phyloP scores from a whole-genome alignment of 805 yeast genomes.

The Metschnikowia santaceciliae region DNA sequence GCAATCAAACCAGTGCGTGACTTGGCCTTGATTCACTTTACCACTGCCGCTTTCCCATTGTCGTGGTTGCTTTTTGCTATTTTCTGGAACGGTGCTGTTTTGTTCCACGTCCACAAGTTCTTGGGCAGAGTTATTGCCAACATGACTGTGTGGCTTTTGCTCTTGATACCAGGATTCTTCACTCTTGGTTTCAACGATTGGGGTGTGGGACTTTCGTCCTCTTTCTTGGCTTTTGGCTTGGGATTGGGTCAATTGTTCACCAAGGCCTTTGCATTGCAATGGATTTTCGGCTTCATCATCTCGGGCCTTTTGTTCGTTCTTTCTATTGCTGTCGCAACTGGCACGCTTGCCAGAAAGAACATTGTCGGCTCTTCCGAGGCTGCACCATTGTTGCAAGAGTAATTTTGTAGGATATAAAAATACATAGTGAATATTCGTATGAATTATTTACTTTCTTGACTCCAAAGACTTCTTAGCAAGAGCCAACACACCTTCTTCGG shows the following conservation, averaged over 20 bases:
- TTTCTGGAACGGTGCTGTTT: constrained; percentile 83
- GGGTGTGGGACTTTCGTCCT: constrained; percentile 58
- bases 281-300: constrained; percentile 77
- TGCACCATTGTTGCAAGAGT: constrained; percentile 19
- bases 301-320: constrained; percentile 52
- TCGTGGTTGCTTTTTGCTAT: constrained; percentile 70
- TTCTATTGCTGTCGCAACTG: constrained; percentile 45
- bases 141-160: constrained; percentile 72
- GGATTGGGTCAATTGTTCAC: constrained; percentile 68
- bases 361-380: constrained; percentile 9
- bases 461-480: constrained; percentile 52
- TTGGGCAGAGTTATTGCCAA: constrained; percentile 68
- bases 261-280: constrained; percentile 72
- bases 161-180: constrained; percentile 58
- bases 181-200: constrained; percentile 64
- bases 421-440: background rate
- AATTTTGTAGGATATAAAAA: background rate
- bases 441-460: background rate
- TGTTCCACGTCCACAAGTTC: constrained; percentile 58
- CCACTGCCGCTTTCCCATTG: constrained; percentile 66
- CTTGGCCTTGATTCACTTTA: constrained; percentile 60
- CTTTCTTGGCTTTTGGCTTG: constrained; percentile 58
- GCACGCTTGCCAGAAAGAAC: constrained; percentile 20
- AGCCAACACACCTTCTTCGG: constrained; percentile 70
- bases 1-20: constrained; percentile 46